These are phyloP conservation scores for Xanthoconium separans DNA, from an alignment of 1,284 basidiomycete species.

Conservation along the genomic window DNA sequence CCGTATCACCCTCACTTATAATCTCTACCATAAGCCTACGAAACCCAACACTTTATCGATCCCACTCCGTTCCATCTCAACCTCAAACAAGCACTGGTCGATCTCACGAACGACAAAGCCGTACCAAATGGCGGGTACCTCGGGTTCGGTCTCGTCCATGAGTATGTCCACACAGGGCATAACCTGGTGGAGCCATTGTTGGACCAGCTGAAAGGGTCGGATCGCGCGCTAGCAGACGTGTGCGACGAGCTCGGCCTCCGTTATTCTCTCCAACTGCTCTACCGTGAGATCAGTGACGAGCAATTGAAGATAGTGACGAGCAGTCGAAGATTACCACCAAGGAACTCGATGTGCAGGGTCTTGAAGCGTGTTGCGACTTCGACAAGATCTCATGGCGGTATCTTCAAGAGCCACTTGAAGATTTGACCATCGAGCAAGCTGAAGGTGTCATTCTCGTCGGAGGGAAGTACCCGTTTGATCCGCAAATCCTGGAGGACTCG, in stretches of 20 bases:
- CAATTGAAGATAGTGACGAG: not conserved
- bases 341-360: not conserved
- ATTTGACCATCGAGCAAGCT: too few species aligned
- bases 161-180: too few species aligned
- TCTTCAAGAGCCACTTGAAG: not conserved
- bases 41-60: conserved; percentile 7
- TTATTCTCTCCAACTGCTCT: conserved; percentile 4
- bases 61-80: not conserved
- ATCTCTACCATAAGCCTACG: conserved; percentile 30
- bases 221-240: conserved; percentile 38
- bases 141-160: conserved; percentile 6
- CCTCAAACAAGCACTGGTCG: conserved; percentile 20
- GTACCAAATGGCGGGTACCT: conserved; percentile 7
- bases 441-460: too few species aligned
- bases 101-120: conserved; percentile 38
- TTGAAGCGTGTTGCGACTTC: too few species aligned
- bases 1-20: conserved; percentile 45
- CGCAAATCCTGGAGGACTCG: too few species aligned
- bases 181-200: not conserved
- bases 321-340: conserved; percentile 26
- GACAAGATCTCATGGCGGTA: not conserved
- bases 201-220: conserved; percentile 22
- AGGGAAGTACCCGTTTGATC: too few species aligned
- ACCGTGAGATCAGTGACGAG: not conserved
- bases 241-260: conserved; percentile 3